Evolutionary conservation across 257 asterid species (phyloP), one percentile per base, ranked within the genome.

Genomic region (Ocimum tenuiflorum): DNA sequence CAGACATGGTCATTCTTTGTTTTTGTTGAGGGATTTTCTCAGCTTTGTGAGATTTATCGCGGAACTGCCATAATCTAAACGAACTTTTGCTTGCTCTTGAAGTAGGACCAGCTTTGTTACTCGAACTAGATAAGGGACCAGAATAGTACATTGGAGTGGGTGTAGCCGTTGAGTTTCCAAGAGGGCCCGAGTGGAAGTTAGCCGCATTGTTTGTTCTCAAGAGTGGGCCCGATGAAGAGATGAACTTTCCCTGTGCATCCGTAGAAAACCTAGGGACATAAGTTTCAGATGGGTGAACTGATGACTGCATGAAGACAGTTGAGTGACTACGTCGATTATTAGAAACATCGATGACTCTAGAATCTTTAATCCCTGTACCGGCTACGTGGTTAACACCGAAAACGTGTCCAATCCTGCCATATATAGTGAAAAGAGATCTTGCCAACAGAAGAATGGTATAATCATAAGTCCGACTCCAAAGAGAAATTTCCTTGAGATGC

Each of bases 401-500:
- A 48, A 88, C 98, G 52, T 88, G 85, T 9, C 88, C 84, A 24
- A 91, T 84, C 86, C 90, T 91, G 33, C 78, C 77, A 67, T 79
- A 79, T 62, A 85, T 65, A 18, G 96, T 85, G 66, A 88, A 91
- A 15, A 86, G 19, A 14, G 95, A 82, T 77, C 95, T 83, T n/a
- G 91, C 96, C 57, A 91, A 31, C 42, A 91, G 88, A 52, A 79
- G 86, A 67, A 86, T 68, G 0, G 87, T 76, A 38, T 91, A 88
- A 79, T 91, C 95, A 57, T 83, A 91, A 11, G 91, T 86, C 49
- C 84, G 73, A 74, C 75, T 78, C 98, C 98, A 91, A 41, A 91
- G 88, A 50, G 98, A 85, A 47, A 50, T 70, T 38, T 79, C 85
- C 79, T 80, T 86, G 8, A 85, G 74, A 74, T 82, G 91, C 82